Conservation (phyloP, 2,329 filamentous ascomycete genomes). For the Colletotrichum graminicola region DNA sequence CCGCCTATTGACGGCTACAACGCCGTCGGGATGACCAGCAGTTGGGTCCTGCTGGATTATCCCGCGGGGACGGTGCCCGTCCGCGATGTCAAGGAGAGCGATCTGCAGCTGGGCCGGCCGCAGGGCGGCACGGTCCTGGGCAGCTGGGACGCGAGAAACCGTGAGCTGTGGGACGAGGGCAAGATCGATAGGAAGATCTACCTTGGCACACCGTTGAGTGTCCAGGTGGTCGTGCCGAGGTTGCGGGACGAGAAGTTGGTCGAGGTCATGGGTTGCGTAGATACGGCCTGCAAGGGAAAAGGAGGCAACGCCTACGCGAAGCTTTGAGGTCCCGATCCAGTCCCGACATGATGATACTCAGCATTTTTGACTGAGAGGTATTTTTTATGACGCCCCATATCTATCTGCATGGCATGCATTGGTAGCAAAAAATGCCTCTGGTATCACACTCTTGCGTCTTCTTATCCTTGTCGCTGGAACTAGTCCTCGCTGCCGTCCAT, state of each 20-base stretch:
- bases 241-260: slow-evolving; percentile 26
- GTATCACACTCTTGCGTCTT: neutral
- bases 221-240: slow-evolving; percentile 34
- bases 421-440: neutral
- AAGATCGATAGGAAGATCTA: slow-evolving; percentile 28
- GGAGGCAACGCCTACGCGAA: slow-evolving; percentile 1
- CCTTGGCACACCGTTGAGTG: slow-evolving; percentile 25
- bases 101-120: slow-evolving; percentile 23
- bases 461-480: neutral
- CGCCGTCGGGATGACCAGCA: slow-evolving; percentile 49
- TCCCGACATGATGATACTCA: neutral
- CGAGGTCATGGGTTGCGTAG: slow-evolving; percentile 30
- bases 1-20: slow-evolving; percentile 56
- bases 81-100: slow-evolving; percentile 15
- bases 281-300: slow-evolving; percentile 1
- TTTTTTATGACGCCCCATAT: neutral
- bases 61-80: slow-evolving; percentile 51
- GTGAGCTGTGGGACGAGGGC: slow-evolving; percentile 32
- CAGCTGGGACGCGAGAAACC: slow-evolving; percentile 31
- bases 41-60: slow-evolving; percentile 55
- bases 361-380: neutral
- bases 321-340: neutral
- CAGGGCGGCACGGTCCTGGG: slow-evolving; percentile 14
- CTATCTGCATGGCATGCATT: neutral
- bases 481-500: neutral